Evolutionary conservation across 2,329 filamentous ascomycete species (phyloP), one percentile per base, ranked within the genome.

Genomic region (Cladosporium velox): DNA sequence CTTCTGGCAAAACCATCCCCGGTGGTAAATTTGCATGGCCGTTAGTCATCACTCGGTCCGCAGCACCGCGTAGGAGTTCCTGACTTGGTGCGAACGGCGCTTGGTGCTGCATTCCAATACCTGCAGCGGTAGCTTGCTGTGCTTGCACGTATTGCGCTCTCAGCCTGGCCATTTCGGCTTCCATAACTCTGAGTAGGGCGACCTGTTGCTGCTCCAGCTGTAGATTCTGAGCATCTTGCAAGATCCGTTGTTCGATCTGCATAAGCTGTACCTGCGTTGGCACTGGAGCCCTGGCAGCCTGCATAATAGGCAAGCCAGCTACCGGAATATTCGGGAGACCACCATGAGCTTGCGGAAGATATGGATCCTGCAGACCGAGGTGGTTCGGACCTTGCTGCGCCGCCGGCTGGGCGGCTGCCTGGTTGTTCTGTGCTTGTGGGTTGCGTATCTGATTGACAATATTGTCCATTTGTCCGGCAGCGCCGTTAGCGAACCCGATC

Each of bases 181-280:
- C 85, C 67, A 95, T 81, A 18, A 87, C 79, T 62, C 89, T 85
- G n/a, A 93, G 80, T n/a, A 86, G 79, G 58, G 87, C 84, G 4
- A 93, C 75, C 74, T 95, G 90, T 38, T 89, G 85, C 60, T 90
- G 86, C 18, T 87, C 86, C 38, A 85, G 74, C 55, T 88, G 86
- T 21, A 94, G 80, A 51, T 79, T 80, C 57, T 86, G 83, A 38
- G 91, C 83, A 73, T 93, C 90, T 65, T 87, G 85, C 70, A 88
- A 83, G 28, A 95, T 83, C 64, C 90, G 86, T 64, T 88, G 85
- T 70, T 92, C 89, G 15, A 92, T 83, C 49, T 88, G 85, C 38
- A 85, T 81, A 38, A 95, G 79, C 65, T 92, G 87, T 15, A 80
- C 78, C 59, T 87, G 83, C 30, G 90, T 83, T 1, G 82, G 80